These are phyloP conservation scores for Irpex sp. DNA, from an alignment of 1,284 basidiomycete genomes.

Conservation along the genomic window DNA sequence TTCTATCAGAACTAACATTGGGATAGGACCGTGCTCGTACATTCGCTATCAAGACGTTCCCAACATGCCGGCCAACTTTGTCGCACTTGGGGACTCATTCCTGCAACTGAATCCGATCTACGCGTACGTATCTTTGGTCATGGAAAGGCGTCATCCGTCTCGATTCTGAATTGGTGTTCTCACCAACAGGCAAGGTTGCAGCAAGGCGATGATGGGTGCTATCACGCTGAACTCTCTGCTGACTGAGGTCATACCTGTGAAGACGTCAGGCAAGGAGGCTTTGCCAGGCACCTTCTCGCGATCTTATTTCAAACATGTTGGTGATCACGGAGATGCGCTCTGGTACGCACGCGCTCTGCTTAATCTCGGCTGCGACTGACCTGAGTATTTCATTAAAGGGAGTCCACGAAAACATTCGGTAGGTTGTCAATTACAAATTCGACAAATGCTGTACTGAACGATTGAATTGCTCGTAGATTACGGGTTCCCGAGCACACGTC, in stretches of 20 bases:
- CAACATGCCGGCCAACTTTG: constrained; percentile 10
- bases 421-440: not conserved
- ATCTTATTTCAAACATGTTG: constrained; percentile 9
- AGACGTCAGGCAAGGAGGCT: not conserved
- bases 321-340: constrained; percentile 12
- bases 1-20: not conserved
- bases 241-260: not conserved
- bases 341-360: constrained; percentile 4
- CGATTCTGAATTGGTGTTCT: not conserved
- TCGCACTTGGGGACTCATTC: constrained; percentile 12
- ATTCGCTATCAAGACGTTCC: constrained; percentile 13
- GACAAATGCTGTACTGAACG: not conserved
- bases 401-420: constrained; percentile 16
- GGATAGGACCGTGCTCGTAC: constrained; percentile 12
- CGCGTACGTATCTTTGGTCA: constrained; percentile 5
- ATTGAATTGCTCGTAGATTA: constrained; percentile 3
- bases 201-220: constrained; percentile 16
- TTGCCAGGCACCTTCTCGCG: constrained; percentile 6
- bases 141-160: not conserved
- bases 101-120: constrained; percentile 15
- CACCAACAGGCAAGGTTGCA: constrained; percentile 13
- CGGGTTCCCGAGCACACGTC: constrained; percentile 13
- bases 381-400: constrained; percentile 3
- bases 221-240: constrained; percentile 11
- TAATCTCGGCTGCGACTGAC: not conserved